Conservation (phyloP, 768 basidiomycete species). For the Rhodotorula taiwanensis region DNA sequence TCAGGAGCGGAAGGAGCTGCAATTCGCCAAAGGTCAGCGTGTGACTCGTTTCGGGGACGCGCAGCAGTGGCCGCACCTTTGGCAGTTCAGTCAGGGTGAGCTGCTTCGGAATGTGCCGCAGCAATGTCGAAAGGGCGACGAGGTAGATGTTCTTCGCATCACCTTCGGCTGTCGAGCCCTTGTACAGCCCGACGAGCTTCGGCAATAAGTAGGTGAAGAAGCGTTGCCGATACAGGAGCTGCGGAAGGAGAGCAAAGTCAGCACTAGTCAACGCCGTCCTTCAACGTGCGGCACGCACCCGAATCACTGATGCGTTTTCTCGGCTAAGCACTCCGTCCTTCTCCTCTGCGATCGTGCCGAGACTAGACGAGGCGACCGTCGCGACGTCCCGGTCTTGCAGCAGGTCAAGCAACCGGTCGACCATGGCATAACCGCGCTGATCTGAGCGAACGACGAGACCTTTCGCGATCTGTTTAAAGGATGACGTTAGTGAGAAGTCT, state of each 20-base stretch:
- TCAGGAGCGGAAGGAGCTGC: conserved; percentile 82
- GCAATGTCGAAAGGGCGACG: conserved; percentile 71
- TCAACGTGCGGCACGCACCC: conserved; percentile 55
- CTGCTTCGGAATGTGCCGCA: conserved; percentile 69
- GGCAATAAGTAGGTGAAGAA: conserved; percentile 68
- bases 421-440: conserved; percentile 53
- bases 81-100: conserved; percentile 66
- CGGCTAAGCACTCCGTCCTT: conserved; percentile 65
- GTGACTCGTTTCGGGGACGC: background rate
- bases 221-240: conserved; percentile 48
- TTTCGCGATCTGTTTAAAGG: conserved; percentile 58
- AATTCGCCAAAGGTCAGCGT: background rate
- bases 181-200: conserved; percentile 62
- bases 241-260: no score
- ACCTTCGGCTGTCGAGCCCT: conserved; percentile 41
- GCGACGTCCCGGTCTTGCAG: conserved; percentile 62
- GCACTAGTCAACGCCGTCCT: no score
- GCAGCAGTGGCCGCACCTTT: conserved; percentile 41
- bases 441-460: conserved; percentile 72
- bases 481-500: background rate
- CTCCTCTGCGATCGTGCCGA: conserved; percentile 60
- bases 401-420: conserved; percentile 61
- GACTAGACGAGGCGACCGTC: conserved; percentile 65
- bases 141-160: conserved; percentile 56
- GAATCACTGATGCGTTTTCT: conserved; percentile 66